A percentile compares a stretch with the other conserved stretches of the same genome.
phyloP scores from a whole-genome alignment of 164 flowering plant species.

The Nymphaea thermarum region DNA sequence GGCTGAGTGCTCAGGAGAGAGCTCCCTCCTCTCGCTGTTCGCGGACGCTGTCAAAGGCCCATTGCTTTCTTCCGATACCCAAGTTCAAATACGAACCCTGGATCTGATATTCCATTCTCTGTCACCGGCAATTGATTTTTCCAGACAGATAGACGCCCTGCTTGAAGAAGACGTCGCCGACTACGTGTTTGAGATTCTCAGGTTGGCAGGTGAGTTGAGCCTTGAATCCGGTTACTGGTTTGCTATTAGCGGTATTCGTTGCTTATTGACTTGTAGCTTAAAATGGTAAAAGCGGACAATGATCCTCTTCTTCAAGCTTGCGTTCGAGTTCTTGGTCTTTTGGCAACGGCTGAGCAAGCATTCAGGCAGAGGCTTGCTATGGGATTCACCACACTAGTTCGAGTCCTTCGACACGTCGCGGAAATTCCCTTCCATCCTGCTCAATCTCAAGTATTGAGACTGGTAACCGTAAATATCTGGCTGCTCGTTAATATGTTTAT shows the following conservation, averaged over 20 bases:
- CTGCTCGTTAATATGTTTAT: not conserved
- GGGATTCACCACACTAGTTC: slow-evolving; percentile 73
- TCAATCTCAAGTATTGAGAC: slow-evolving; percentile 57
- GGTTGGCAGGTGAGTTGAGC: slow-evolving; percentile 57
- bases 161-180: slow-evolving; percentile 81
- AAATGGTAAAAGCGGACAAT: slow-evolving; percentile 31
- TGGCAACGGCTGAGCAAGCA: slow-evolving; percentile 50
- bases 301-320: slow-evolving; percentile 61
- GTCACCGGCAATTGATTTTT: slow-evolving; percentile 26
- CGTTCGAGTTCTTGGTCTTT: slow-evolving; percentile 57
- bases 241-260: not conserved
- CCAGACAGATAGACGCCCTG: slow-evolving; percentile 31
- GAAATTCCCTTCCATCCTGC: slow-evolving; percentile 79
- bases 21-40: slow-evolving; percentile 41
- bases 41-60: slow-evolving; percentile 92
- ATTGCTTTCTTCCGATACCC: slow-evolving; percentile 71
- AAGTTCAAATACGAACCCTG: slow-evolving; percentile 65
- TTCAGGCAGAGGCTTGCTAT: slow-evolving; percentile 66
- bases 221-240: not conserved
- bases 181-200: slow-evolving; percentile 74
- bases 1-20: slow-evolving; percentile 19
- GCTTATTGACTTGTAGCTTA: not conserved
- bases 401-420: slow-evolving; percentile 52
- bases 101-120: slow-evolving; percentile 52
- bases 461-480: slow-evolving; percentile 11